Evolutionary conservation across 352 stramenopile species (phyloP).

Genomic region (Pythium insidiosum): DNA sequence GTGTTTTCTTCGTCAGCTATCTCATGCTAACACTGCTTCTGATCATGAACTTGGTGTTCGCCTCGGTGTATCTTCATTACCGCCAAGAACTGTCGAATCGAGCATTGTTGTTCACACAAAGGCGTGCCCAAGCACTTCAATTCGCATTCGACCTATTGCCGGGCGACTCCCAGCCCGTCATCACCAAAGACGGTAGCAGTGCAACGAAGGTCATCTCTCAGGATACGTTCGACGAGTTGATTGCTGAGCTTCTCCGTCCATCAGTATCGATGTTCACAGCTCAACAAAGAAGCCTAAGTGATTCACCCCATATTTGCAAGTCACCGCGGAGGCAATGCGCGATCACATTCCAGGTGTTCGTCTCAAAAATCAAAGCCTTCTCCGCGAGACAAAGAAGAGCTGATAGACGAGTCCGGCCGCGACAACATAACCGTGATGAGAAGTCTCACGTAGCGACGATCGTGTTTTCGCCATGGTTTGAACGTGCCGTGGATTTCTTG

Average conservation of each 20-base stretch:
- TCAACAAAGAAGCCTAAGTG: too few relatives aligned
- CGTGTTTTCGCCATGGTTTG: constrained; percentile 23
- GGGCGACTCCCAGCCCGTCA: constrained; percentile 3
- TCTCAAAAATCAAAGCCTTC: constrained; percentile 11
- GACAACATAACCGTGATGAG: too few relatives aligned
- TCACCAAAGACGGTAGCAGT: background rate
- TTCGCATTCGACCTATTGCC: constrained; percentile 37
- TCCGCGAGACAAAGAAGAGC: constrained; percentile 11
- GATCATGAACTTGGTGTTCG: constrained; percentile 76
- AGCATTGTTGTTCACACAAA: constrained; percentile 16
- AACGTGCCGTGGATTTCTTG: constrained; percentile 25
- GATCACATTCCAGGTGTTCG: constrained; percentile 8
- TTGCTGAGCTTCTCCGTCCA: constrained; percentile 12
- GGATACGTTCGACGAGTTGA: constrained; percentile 5
- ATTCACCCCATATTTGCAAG: too few relatives aligned
- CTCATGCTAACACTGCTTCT: constrained; percentile 65
- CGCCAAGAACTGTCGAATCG: constrained; percentile 28
- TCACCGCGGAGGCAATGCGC: too few relatives aligned
- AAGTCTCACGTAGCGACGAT: too few relatives aligned
- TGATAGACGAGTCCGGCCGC: too few relatives aligned
- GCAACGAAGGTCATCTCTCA: constrained; percentile 13
- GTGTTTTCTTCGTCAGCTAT: constrained; percentile 66
- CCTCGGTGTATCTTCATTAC: constrained; percentile 68
- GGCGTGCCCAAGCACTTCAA: constrained; percentile 38
- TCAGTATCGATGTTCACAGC: constrained; percentile 11